These are phyloP conservation scores for Pseudozyma tsukubaensis DNA, from an alignment of 1,284 basidiomycete genomes.

Conservation along the genomic window DNA sequence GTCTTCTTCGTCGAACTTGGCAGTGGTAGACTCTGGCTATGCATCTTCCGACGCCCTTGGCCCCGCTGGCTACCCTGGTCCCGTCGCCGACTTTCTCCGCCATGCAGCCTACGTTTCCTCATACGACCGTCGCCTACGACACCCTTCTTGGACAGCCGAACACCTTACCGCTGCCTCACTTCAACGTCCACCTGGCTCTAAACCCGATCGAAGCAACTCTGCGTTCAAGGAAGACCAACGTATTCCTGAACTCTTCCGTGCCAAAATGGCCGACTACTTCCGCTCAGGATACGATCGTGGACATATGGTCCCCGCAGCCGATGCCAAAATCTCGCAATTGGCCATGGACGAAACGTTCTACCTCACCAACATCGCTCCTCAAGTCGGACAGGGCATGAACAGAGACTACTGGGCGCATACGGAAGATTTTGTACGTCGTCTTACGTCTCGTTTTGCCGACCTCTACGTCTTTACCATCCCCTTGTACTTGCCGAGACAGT, in stretches of 20 bases:
- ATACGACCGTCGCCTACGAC: constrained; percentile 88
- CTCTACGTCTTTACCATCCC: constrained; percentile 98
- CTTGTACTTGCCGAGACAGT: constrained; percentile 88
- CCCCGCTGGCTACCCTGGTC: constrained; percentile 72
- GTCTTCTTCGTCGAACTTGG: constrained; percentile 9
- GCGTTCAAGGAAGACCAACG: constrained; percentile 85
- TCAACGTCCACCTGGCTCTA: constrained; percentile 35
- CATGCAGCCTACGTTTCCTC: constrained; percentile 86
- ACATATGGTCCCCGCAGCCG: constrained; percentile 97
- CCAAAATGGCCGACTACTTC: constrained; percentile 82
- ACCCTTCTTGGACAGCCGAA: constrained; percentile 96
- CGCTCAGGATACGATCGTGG: constrained; percentile 91
- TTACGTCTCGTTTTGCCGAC: constrained; percentile 87
- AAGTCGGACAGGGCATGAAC: constrained; percentile 97
- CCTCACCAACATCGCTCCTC: constrained; percentile 95
- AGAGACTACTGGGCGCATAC: constrained; percentile 79
- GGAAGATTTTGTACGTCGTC: constrained; percentile 91
- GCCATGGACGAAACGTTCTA: constrained; percentile 98
- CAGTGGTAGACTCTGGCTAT: constrained; percentile 28
- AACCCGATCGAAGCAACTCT: constrained; percentile 74
- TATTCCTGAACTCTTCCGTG: constrained; percentile 83
- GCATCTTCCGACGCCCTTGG: constrained; percentile 35
- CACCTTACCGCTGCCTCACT: constrained; percentile 81
- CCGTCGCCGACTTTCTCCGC: constrained; percentile 81
- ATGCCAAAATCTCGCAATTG: constrained; percentile 87